phyloP scores from a whole-genome alignment of 768 basidiomycete genomes.

The Filobasidium floriforme region DNA sequence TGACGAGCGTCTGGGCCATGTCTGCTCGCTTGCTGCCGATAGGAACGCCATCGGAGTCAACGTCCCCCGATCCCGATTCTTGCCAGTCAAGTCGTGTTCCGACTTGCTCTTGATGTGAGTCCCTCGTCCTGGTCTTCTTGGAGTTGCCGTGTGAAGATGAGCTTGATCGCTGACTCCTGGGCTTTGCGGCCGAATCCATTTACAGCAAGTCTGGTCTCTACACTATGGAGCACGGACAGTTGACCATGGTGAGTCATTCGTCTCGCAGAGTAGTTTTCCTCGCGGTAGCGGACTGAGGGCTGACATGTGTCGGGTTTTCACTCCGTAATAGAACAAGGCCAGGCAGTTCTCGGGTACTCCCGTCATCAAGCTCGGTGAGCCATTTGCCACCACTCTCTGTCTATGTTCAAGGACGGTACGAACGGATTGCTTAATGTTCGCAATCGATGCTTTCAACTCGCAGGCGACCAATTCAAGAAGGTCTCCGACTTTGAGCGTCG shows the following conservation, averaged over 20 bases:
- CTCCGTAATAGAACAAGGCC: conserved; percentile 30
- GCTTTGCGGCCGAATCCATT: too few species aligned
- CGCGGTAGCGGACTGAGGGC: background rate
- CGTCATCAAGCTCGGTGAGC: conserved; percentile 79
- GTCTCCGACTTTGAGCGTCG: conserved; percentile 63
- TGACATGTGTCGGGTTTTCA: background rate
- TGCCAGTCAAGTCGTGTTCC: conserved; percentile 74
- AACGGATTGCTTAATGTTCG: too few species aligned
- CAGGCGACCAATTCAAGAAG: conserved; percentile 83
- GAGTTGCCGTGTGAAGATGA: too few species aligned
- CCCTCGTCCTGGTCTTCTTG: conserved; percentile 49
- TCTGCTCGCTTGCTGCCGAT: conserved; percentile 19
- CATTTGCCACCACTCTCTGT: too few species aligned
- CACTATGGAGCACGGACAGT: conserved; percentile 75
- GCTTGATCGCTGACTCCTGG: too few species aligned
- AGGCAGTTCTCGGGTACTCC: conserved; percentile 53
- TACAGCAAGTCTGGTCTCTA: conserved; percentile 75
- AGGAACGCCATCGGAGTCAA: conserved; percentile 86
- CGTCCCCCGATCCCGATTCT: conserved; percentile 87
- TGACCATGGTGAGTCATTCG: conserved; percentile 54
- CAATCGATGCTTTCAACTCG: too few species aligned
- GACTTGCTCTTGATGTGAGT: conserved; percentile 46
- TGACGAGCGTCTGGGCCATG: background rate
- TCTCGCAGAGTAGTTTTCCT: background rate
- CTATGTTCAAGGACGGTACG: too few species aligned